Percentiles rank a stretch among this genome's conserved stretches.
These are phyloP conservation scores for Sodiomyces alkalinus DNA, from an alignment of 2,329 filamentous ascomycete genomes.

Conservation along the genomic window DNA sequence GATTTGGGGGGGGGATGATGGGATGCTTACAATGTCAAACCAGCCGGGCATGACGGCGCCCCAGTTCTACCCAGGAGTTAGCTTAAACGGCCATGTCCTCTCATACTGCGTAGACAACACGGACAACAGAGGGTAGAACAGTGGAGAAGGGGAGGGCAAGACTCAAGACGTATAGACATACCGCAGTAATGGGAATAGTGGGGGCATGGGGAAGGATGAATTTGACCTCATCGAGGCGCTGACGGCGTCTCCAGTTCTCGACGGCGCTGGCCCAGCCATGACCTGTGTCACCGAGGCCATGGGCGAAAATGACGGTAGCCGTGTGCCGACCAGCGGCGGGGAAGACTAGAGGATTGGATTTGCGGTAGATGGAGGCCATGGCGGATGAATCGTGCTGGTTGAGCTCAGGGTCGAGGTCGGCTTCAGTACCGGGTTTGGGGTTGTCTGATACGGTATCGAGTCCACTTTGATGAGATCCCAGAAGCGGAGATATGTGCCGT, in stretches of 20 bases:
- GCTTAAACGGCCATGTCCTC: not conserved
- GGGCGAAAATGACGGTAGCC: conserved; percentile 85
- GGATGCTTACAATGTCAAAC: conserved; percentile 56
- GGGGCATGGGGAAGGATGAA: conserved; percentile 93
- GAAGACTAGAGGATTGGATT: conserved; percentile 46
- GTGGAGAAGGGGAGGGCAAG: not conserved
- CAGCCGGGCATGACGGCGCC: conserved; percentile 75
- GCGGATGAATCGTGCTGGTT: not conserved
- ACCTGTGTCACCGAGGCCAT: conserved; percentile 78
- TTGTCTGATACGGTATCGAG: too few relatives aligned
- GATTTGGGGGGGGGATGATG: too few relatives aligned
- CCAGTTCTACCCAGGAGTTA: conserved; percentile 37
- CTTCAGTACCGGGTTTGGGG: too few relatives aligned
- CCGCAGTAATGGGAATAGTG: conserved; percentile 68
- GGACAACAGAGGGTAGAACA: not conserved
- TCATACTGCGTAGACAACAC: not conserved
- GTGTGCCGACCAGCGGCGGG: conserved; percentile 74
- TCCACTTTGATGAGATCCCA: too few relatives aligned
- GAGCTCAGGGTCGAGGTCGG: not conserved
- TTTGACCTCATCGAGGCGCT: conserved; percentile 75
- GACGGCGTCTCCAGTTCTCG: conserved; percentile 70
- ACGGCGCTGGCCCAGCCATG: conserved; percentile 69
- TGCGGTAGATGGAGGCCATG: conserved; percentile 4
- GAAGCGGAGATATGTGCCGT: too few relatives aligned
- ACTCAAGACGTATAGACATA: conserved; percentile 22